phyloP scores from a whole-genome alignment of 2,329 filamentous ascomycete genomes.

The Apiospora marii region DNA sequence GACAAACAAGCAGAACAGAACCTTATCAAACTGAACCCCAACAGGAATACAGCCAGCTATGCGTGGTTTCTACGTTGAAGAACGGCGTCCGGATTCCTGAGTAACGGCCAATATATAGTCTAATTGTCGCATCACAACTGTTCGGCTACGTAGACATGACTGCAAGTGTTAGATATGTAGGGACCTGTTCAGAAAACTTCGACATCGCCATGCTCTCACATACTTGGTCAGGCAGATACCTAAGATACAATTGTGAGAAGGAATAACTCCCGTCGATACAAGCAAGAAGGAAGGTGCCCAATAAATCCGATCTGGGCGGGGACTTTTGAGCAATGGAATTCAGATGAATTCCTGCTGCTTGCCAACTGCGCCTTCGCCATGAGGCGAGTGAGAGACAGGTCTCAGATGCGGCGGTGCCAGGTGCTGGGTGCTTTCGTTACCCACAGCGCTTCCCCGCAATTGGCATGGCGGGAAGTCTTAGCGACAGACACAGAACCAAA shows the following conservation, averaged over 20 bases:
- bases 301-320: too few species aligned
- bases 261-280: too few species aligned
- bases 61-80: not conserved
- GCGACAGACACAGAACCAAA: not conserved
- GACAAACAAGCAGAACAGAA: not conserved
- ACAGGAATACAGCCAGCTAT: not conserved
- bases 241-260: too few species aligned
- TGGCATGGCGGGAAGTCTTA: constrained; percentile 17
- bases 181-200: not conserved
- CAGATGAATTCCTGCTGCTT: too few species aligned
- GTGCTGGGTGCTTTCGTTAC: not conserved
- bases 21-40: not conserved
- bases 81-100: not conserved
- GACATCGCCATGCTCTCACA: not conserved
- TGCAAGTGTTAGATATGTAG: not conserved
- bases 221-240: not conserved
- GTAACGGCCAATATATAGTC: not conserved
- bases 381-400: not conserved
- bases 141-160: not conserved
- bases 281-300: too few species aligned
- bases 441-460: constrained; percentile 10
- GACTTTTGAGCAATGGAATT: too few species aligned
- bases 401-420: not conserved
- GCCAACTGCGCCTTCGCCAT: not conserved
- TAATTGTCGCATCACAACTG: not conserved